Base-by-base conservation (phyloP, 163 green algal genomes). In the Scenedesmus sp. region DNA sequence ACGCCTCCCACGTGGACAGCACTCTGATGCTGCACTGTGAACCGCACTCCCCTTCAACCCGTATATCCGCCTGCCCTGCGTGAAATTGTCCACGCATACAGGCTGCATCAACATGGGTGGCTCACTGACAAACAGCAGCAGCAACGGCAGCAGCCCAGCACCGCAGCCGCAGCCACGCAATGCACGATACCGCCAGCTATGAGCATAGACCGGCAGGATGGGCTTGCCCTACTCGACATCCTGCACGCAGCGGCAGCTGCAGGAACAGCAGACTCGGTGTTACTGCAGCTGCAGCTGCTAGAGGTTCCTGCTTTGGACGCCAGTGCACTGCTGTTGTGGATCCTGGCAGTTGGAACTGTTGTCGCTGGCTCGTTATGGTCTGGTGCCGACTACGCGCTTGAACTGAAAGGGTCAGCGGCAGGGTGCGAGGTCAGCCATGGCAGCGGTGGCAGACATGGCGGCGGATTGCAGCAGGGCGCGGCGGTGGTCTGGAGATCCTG, bases 301-400 rank as follows among this genome's bases (percentile, higher is more conserved):
- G 46, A 92, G 3, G 86, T 94, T 18, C 80, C 82, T 24, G 51
- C 70, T 30, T 86, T 96, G 42, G 96, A 98, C 86, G 46, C 85
- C 7, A 94, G 93, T 53, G 91, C 92, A 0, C 24, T 92, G 24
- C 72, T 96, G 33, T 85, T 98, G 16, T 97, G 93, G 93, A 15
- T 96, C 2, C 91, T 98, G 81, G 96, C 96, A 51, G 95, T 97
- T 10, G 93, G 88, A 4, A 97, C 94, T 0, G 89, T 97, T 42
- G 88, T 93, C 9, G 88, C 7, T 9, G 96, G 94, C 16, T 78
- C 86, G 0, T 10, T 96, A 44, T 98, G 96, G 96, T 92, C 94
- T 16, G 95, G 92, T 0, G n/a, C 73, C 7, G 95, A 95, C 73
- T 90, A 95, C 87, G 42, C 65, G 46, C 72, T 72, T 2, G 82